phyloP scores from a whole-genome alignment of 805 yeast species.

The Kodamaea kakaduensis region DNA sequence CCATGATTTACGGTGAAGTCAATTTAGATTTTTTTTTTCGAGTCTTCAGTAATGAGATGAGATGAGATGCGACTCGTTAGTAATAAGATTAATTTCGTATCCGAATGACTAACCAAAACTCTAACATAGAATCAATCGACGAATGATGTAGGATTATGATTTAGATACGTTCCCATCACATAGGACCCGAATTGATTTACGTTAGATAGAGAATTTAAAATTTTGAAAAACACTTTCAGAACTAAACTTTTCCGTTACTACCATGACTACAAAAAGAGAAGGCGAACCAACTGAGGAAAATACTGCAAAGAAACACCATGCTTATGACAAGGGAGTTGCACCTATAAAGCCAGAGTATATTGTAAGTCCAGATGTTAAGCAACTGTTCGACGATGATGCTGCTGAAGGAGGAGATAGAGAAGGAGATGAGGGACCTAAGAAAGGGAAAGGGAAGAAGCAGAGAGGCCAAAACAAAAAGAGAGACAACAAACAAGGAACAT shows the following conservation, averaged over 20 bases:
- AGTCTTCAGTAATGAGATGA: slow-evolving; percentile 3
- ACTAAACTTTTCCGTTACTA: background rate
- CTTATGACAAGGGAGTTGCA: slow-evolving; percentile 59
- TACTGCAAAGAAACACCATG: slow-evolving; percentile 18
- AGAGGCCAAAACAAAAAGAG: slow-evolving; percentile 85
- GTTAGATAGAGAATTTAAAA: slow-evolving; percentile 1
- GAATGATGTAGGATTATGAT: background rate
- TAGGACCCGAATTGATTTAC: background rate
- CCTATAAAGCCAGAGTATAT: slow-evolving; percentile 70
- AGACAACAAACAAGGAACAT: slow-evolving; percentile 66
- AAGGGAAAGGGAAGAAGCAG: slow-evolving; percentile 42
- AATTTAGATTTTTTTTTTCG: slow-evolving; percentile 4
- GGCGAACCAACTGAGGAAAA: slow-evolving; percentile 15
- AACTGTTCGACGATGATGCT: slow-evolving; percentile 40
- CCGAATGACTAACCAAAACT: too few relatives aligned
- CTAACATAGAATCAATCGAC: too few relatives aligned
- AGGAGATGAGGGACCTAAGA: slow-evolving; percentile 24
- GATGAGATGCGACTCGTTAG: slow-evolving; percentile 9
- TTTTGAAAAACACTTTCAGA: background rate
- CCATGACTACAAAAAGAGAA: slow-evolving; percentile 14
- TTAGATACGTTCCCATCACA: background rate
- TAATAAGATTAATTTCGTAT: too few relatives aligned
- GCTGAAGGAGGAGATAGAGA: slow-evolving; percentile 43
- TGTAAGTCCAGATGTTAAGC: slow-evolving; percentile 34
- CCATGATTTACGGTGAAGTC: slow-evolving; percentile 23